Evolutionary conservation across 1,284 basidiomycete species (phyloP), one percentile per base, ranked within the genome.

Genomic region (Puccinia novopanici): DNA sequence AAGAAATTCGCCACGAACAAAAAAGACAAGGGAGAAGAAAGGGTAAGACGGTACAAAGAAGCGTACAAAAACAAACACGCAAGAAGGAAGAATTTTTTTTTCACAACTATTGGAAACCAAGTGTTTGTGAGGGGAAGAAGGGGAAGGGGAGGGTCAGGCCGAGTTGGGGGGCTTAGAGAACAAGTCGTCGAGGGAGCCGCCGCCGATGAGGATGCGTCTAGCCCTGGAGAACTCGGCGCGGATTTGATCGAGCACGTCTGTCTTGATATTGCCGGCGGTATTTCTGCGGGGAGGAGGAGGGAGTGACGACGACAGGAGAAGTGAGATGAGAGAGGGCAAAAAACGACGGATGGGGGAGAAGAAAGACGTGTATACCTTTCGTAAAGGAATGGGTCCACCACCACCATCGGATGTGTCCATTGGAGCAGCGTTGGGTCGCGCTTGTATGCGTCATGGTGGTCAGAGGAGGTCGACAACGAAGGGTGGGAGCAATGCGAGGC

Each of bases 211-310:
- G 50, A 77, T 55, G 42, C 50, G 1, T 17, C 61, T 12, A 3
- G 75, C 75, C 9, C 75, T 13, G 8, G 48, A 9, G 50, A 77
- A 40, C 52, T 77, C 75, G 30, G 42, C 19, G 3, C 52, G 13
- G 34, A 68, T 77, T 13, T 27, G 9, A 24, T 68, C 42, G 15
- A 63, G 30, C 24, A 65, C 61, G 2, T 40, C 37, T 12, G 13
- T n/a, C 61, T 67, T 55, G 37, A 77, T 77, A 42, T 68, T 68
- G 4, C 52, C 63, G 4, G 75, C 27, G 15, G 75, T 77, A 40
- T 77, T 77, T 17, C 75, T 77, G 24, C 17, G 24, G 15, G 8
- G 9, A 22, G 61, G 6, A 65, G 40, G 13, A 40, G 40, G n/a
- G n/a, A 72, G 34, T 10, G 40, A 42, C 13, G 37, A 54, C 8